Evolutionary conservation across 2,329 filamentous ascomycete species (phyloP), one percentile per base, ranked within the genome.

Genomic region (Pseudogymnoascus sp.): DNA sequence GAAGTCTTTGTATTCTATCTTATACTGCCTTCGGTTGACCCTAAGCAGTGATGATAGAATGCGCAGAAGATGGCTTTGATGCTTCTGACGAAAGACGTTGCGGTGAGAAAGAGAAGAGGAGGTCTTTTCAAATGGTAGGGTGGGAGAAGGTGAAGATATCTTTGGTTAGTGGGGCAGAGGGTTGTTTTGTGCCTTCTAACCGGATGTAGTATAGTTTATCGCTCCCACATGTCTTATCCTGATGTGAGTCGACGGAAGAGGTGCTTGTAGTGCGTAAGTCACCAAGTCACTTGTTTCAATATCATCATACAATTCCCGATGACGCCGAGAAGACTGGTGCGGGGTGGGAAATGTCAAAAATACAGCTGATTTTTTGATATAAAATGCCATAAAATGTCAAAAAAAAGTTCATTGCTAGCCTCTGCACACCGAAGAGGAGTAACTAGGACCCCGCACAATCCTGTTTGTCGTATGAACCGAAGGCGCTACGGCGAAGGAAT

Each of bases 1-100:
- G 64, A 66, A 63, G 61, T 64, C 61, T 55, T 55, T 55, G 48
- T 58, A 52, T 64, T 66, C 65, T 69, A 67, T 65, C 69, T 67
- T 59, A 61, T 63, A 61, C 65, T 70, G 69, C 64, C 67, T 64
- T 69, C 58, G 68, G 67, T 63, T 48, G 60, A 63, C 64, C 65
- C 66, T 64, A 62, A 67, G 69, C 68, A 67, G 64, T 62, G 63
- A 58, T 66, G 70, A 67, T 65, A 69, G 67, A 68, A 60, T 64
- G 64, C 65, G 65, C 65, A 68, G 67, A 67, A 69, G 69, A 67
- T 64, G 61, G 61, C 61, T 62, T 64, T 65, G 33, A 59, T 59
- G 37, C 58, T 59, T 59, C 58, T 59, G 35, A 40, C 35, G 58
- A 59, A 29, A 6, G 58, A 59, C 58, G 64, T 55, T 63, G 61